These are phyloP conservation scores for Pigoraptor vietnamica DNA, from an alignment of 78 protist species.

Conservation along the genomic window DNA sequence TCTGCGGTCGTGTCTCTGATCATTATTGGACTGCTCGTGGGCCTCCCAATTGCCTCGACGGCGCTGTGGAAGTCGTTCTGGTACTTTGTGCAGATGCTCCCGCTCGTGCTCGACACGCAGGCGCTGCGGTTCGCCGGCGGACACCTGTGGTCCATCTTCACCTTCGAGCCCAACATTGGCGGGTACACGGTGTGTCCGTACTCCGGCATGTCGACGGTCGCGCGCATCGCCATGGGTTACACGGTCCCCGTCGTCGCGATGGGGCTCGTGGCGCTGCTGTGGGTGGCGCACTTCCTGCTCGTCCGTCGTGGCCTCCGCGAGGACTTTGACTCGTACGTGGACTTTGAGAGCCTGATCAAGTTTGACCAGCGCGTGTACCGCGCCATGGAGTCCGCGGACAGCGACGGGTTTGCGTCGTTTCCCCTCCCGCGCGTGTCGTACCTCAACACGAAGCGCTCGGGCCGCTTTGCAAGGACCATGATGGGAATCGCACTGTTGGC, in stretches of 20 bases:
- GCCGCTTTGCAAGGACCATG: background rate
- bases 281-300: background rate
- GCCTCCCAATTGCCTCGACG: background rate
- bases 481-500: background rate
- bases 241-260: background rate
- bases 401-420: background rate
- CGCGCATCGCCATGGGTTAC: background rate
- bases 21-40: background rate
- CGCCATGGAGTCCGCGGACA: background rate
- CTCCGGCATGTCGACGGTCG: background rate
- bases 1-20: background rate
- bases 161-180: background rate
- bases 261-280: background rate
- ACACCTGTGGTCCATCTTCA: background rate
- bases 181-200: background rate
- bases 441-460: background rate
- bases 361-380: background rate
- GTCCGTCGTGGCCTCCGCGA: background rate
- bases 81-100: background rate
- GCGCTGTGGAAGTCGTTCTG: background rate
- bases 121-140: background rate
- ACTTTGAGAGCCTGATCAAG: background rate
- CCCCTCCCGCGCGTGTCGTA: background rate
- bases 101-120: background rate
- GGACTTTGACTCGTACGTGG: background rate